Evolutionary conservation across 176 grass and related monocot species (phyloP).

Genomic region (Musa itinerans): DNA sequence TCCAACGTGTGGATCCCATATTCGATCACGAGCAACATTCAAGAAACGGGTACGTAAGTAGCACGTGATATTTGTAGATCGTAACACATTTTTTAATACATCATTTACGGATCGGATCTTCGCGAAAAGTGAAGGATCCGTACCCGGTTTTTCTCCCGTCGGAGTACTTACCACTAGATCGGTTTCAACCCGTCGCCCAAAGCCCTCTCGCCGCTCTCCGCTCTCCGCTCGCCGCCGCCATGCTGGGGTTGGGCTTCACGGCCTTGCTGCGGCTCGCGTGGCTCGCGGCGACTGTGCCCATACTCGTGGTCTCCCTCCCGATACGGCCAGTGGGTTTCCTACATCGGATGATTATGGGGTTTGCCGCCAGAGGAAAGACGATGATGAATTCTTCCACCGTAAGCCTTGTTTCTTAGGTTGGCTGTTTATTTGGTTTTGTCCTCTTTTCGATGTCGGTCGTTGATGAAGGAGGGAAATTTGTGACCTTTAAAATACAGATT

Average conservation of each 20-base stretch:
- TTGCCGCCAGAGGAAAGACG: conserved; percentile 37
- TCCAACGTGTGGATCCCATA: background rate
- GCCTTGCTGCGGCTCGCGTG: conserved; percentile 19
- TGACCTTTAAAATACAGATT: too few relatives aligned
- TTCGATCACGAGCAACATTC: too few relatives aligned
- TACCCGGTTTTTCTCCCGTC: background rate
- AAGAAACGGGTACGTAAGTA: background rate
- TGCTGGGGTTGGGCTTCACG: conserved; percentile 5
- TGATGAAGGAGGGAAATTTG: background rate
- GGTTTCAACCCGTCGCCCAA: background rate
- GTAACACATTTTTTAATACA: background rate
- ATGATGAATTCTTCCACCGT: conserved; percentile 20
- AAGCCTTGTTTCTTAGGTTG: background rate
- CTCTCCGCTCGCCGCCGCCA: background rate
- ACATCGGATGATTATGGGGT: conserved; percentile 9
- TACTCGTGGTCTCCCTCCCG: conserved; percentile 23
- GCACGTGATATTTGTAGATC: background rate
- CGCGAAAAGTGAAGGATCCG: background rate
- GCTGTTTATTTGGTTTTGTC: background rate
- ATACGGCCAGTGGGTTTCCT: conserved; percentile 5
- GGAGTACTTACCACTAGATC: background rate
- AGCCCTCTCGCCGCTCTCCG: background rate
- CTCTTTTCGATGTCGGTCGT: background rate
- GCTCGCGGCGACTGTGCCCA: conserved; percentile 21
- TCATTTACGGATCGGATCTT: background rate